phyloP scores from a whole-genome alignment of 176 grass and related monocot species.

The Oryza officinalis region DNA sequence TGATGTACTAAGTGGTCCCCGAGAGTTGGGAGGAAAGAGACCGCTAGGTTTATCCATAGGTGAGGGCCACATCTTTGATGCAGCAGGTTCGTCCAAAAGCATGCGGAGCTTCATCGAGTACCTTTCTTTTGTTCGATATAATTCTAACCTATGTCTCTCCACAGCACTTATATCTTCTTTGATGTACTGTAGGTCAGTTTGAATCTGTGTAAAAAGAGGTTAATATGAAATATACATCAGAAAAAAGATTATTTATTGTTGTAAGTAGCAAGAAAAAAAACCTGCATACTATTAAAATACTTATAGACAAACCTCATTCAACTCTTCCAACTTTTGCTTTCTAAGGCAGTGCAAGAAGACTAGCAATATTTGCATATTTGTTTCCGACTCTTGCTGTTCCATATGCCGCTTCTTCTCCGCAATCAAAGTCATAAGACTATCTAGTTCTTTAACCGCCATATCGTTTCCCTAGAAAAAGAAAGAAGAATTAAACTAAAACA shows the following conservation, averaged over 20 bases:
- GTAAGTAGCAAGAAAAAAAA: background rate
- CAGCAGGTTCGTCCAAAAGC: constrained; percentile 84
- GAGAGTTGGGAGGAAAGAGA: constrained; percentile 53
- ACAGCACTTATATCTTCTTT: constrained; percentile 96
- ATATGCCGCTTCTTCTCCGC: constrained; percentile 93
- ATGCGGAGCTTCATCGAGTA: constrained; percentile 91
- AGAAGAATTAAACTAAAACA: constrained; percentile 27
- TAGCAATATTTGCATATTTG: constrained; percentile 98
- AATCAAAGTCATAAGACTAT: constrained; percentile 79
- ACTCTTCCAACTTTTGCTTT: constrained; percentile 93
- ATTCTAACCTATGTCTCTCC: constrained; percentile 81
- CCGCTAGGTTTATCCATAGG: constrained; percentile 68
- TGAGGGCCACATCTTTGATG: constrained; percentile 62
- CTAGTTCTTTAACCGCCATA: constrained; percentile 85
- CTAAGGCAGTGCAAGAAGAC: constrained; percentile 96
- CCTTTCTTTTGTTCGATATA: constrained; percentile 87
- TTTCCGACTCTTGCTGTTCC: constrained; percentile 95
- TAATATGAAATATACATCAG: constrained; percentile 18
- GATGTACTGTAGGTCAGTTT: constrained; percentile 96
- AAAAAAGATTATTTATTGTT: background rate
- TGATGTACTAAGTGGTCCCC: constrained; percentile 54
- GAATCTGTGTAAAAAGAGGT: constrained; percentile 58
- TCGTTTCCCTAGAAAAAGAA: constrained; percentile 75
- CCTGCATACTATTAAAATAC: background rate
- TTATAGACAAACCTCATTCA: constrained; percentile 75